Conservation (phyloP, 2,329 filamentous ascomycete genomes). For the Fusarium longipes region DNA sequence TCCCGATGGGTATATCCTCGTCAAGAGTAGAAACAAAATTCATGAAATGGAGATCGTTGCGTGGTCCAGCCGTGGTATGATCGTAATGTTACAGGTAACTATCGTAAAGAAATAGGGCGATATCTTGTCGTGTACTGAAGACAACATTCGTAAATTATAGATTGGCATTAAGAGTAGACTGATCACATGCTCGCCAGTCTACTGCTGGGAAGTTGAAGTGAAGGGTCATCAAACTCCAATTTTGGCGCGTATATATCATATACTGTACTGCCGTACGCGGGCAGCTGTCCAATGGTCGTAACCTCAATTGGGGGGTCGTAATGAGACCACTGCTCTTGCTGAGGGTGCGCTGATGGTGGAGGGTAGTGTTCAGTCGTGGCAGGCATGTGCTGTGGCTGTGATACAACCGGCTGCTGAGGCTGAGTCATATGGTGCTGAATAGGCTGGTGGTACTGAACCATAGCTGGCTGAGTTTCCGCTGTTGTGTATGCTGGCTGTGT, state of each 20-base stretch:
- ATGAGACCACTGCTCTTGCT: slow-evolving; percentile 66
- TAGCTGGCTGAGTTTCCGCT: slow-evolving; percentile 56
- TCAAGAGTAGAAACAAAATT: slow-evolving; percentile 39
- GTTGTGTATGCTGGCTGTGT: slow-evolving; percentile 62
- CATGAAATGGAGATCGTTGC: slow-evolving; percentile 36
- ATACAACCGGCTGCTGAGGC: slow-evolving; percentile 51
- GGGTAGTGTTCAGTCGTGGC: slow-evolving; percentile 50
- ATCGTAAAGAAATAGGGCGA: slow-evolving; percentile 29
- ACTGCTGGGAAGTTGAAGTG: slow-evolving; percentile 69
- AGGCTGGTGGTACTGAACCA: slow-evolving; percentile 59
- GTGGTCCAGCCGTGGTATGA: slow-evolving; percentile 42
- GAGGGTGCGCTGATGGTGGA: slow-evolving; percentile 54
- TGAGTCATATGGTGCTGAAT: slow-evolving; percentile 54
- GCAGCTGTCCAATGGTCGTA: slow-evolving; percentile 63
- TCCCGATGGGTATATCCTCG: slow-evolving; percentile 49
- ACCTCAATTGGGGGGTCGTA: slow-evolving; percentile 70
- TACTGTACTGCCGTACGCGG: slow-evolving; percentile 61
- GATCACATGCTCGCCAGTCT: slow-evolving; percentile 66
- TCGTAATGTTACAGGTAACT: slow-evolving; percentile 42
- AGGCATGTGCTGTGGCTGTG: slow-evolving; percentile 49
- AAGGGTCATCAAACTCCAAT: slow-evolving; percentile 67
- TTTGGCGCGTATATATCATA: slow-evolving; percentile 67
- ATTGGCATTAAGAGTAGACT: background rate
- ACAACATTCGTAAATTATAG: slow-evolving; percentile 32
- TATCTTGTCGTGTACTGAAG: slow-evolving; percentile 9